Conservation (phyloP, 2,329 filamentous ascomycete genomes). For the Chaetomiaceae sp. region DNA sequence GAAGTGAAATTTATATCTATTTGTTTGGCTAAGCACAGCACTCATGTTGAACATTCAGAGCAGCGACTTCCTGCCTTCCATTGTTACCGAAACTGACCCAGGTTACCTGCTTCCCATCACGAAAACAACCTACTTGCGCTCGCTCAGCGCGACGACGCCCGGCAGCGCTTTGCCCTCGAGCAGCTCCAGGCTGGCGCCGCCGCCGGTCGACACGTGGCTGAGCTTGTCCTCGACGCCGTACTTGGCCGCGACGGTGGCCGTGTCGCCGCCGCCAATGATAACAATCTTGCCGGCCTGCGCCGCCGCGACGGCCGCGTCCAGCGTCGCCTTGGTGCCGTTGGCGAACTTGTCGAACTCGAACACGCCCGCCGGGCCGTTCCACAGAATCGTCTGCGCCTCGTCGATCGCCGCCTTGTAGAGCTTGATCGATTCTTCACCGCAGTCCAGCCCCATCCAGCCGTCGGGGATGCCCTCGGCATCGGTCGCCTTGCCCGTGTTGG, state of each 20-base stretch:
- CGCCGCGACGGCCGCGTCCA: constrained; percentile 80
- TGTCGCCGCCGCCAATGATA: constrained; percentile 98
- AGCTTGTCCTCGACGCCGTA: constrained; percentile 94
- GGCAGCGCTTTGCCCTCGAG: constrained; percentile 97
- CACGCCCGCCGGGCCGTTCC: constrained; percentile 96
- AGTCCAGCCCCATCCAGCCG: constrained; percentile 97
- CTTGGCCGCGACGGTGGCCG: constrained; percentile 94
- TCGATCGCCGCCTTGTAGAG: constrained; percentile 83
- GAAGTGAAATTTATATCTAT: neutral
- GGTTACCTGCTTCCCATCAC: no score
- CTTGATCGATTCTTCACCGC: constrained; percentile 80
- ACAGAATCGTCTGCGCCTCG: constrained; percentile 91
- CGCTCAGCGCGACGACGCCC: constrained; percentile 85
- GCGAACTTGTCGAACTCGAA: constrained; percentile 97
- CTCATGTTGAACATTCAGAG: neutral
- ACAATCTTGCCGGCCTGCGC: constrained; percentile 84
- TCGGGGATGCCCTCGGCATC: constrained; percentile 88
- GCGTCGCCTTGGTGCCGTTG: constrained; percentile 81
- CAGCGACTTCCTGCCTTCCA: constrained; percentile 6
- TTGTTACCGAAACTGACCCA: no score
- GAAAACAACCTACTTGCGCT: constrained; percentile 47
- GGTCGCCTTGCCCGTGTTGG: constrained; percentile 71
- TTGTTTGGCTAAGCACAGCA: neutral
- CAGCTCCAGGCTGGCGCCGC: constrained; percentile 90
- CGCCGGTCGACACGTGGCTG: constrained; percentile 95